Conservation (phyloP, 257 asterid genomes). For the Primulina eburnea region DNA sequence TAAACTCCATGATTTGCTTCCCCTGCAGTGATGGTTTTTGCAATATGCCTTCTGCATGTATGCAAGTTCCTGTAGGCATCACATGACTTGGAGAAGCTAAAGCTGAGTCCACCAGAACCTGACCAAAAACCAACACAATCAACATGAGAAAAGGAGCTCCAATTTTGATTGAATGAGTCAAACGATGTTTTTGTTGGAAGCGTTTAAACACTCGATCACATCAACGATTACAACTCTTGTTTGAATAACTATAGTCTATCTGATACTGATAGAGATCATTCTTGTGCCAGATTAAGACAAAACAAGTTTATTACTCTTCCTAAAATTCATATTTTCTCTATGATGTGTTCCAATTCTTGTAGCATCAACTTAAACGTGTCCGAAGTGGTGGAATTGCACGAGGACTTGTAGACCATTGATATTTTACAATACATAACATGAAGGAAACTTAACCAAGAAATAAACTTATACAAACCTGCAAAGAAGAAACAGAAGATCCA, state of each 20-base stretch:
- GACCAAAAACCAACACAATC: constrained; percentile 3
- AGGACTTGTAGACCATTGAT: too few species aligned
- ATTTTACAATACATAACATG: background rate
- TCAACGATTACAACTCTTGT: too few species aligned
- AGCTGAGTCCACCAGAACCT: constrained; percentile 75
- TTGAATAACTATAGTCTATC: too few species aligned
- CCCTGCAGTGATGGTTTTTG: constrained; percentile 56
- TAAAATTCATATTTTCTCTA: too few species aligned
- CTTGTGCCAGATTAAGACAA: too few species aligned
- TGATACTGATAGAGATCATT: too few species aligned
- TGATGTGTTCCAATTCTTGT: too few species aligned
- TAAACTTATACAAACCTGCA: constrained; percentile 42
- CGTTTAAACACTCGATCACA: too few species aligned
- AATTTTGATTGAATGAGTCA: background rate
- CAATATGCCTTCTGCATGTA: constrained; percentile 66
- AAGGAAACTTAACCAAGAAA: background rate
- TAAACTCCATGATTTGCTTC: constrained; percentile 58
- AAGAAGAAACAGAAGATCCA: constrained; percentile 65
- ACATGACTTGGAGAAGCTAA: constrained; percentile 56
- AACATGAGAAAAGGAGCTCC: background rate
- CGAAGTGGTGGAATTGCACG: too few species aligned
- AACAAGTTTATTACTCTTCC: too few species aligned
- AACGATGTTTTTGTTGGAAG: background rate
- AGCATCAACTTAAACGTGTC: too few species aligned
- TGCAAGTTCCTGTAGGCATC: constrained; percentile 80